Evolutionary conservation across 176 grass and related monocot species (phyloP).

Genomic region (Puya raimondii): DNA sequence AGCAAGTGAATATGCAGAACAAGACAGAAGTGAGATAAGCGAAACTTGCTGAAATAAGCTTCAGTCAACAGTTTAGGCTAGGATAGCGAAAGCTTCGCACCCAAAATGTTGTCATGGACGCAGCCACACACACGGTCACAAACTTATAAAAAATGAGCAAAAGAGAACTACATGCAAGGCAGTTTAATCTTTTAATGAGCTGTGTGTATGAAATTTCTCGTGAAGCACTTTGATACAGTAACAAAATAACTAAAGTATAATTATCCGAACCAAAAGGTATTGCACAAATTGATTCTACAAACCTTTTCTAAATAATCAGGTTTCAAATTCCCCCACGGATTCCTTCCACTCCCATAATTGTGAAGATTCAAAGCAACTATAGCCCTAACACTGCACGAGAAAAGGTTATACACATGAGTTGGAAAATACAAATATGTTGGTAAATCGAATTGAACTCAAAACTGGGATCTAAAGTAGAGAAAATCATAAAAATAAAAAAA

Average conservation of each 20-base stretch:
- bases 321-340: constrained; percentile 95
- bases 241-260: too few relatives aligned
- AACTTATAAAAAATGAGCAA: too few relatives aligned
- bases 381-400: constrained; percentile 75
- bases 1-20: background rate
- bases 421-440: background rate
- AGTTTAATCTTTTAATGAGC: background rate
- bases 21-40: background rate
- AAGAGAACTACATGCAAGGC: background rate
- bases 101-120: too few relatives aligned
- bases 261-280: too few relatives aligned
- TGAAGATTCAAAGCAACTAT: constrained; percentile 97
- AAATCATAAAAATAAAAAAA: background rate
- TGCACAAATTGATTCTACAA: background rate
- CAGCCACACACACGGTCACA: too few relatives aligned
- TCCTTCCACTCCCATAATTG: constrained; percentile 91
- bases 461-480: background rate
- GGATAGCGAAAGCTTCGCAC: too few relatives aligned
- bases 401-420: constrained; percentile 2
- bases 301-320: constrained; percentile 96
- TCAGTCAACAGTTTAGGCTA: too few relatives aligned
- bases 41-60: too few relatives aligned
- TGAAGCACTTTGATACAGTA: background rate
- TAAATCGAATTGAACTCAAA: background rate
- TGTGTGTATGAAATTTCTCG: background rate